Evolutionary conservation across 2,329 filamentous ascomycete species (phyloP).

Genomic region (Ceratocystiopsis sp.): DNA sequence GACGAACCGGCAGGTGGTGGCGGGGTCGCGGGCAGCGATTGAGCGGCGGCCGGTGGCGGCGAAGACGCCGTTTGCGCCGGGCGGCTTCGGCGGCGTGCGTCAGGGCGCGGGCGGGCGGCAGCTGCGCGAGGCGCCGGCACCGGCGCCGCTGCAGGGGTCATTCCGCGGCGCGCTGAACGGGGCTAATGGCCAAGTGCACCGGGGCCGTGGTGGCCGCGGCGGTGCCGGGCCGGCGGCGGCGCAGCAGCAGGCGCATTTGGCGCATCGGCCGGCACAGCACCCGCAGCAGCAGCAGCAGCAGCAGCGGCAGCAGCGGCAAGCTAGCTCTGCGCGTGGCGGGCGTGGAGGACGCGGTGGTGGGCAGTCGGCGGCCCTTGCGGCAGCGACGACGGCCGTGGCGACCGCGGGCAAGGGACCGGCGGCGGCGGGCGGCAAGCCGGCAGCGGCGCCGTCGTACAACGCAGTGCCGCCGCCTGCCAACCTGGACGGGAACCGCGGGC

Average conservation of each 20-base stretch:
- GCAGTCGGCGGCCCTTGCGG: background rate
- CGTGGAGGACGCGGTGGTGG: background rate
- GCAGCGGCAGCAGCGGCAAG: constrained; percentile 3
- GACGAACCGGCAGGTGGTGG: constrained; percentile 63
- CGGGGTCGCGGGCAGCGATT: constrained; percentile 40
- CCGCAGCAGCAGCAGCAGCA: constrained; percentile 10
- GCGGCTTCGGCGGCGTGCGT: constrained; percentile 18
- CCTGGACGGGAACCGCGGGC: constrained; percentile 28
- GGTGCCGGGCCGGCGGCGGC: constrained; percentile 15
- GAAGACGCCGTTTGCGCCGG: constrained; percentile 31
- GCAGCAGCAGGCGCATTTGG: background rate
- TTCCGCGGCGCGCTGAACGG: constrained; percentile 42
- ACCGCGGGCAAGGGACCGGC: background rate
- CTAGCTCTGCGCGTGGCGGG: background rate
- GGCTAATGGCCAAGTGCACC: constrained; percentile 5
- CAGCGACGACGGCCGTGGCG: background rate
- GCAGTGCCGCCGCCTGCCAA: constrained; percentile 43
- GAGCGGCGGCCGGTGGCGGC: constrained; percentile 33
- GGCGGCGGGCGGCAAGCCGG: constrained; percentile 5
- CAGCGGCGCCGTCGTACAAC: constrained; percentile 24
- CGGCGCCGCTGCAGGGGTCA: constrained; percentile 35
- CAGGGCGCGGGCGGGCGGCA: constrained; percentile 41
- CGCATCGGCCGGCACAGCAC: background rate
- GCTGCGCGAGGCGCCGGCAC: constrained; percentile 37
- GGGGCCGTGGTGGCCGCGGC: constrained; percentile 21